phyloP scores from a whole-genome alignment of 176 grass and related monocot species.

The Triticum dicoccoides region DNA sequence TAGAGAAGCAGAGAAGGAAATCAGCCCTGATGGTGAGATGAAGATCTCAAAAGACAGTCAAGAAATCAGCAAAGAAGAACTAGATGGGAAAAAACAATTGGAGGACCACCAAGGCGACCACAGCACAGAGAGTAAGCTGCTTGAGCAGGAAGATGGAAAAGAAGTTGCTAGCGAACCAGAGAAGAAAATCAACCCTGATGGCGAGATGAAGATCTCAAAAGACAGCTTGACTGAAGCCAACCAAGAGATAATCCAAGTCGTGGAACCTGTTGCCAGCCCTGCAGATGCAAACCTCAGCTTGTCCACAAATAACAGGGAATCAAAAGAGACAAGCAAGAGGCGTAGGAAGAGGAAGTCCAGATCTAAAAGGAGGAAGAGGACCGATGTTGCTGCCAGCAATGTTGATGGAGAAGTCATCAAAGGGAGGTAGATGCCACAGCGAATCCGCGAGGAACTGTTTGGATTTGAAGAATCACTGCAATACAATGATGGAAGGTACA shows the following conservation, averaged over 20 bases:
- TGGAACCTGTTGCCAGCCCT: conserved; percentile 9
- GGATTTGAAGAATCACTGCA: conserved; percentile 2
- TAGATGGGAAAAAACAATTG: conserved; percentile 22
- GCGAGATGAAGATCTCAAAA: conserved; percentile 22
- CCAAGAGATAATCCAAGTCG: conserved; percentile 20
- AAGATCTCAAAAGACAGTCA: conserved; percentile 26
- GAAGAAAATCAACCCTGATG: conserved; percentile 42
- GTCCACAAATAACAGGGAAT: conserved; percentile 28
- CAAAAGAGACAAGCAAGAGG: conserved; percentile 41
- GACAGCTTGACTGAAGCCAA: conserved; percentile 36
- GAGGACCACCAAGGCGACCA: conserved; percentile 37
- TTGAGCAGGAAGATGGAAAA: conserved; percentile 40
- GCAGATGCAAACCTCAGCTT: conserved; percentile 28
- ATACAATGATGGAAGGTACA: conserved; percentile 10
- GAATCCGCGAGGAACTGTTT: neutral
- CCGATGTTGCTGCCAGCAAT: conserved; percentile 12
- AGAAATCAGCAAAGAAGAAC: conserved; percentile 35
- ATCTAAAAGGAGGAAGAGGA: conserved; percentile 46
- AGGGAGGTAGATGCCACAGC: conserved; percentile 19
- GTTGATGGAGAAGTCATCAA: conserved; percentile 16
- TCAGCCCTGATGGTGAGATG: conserved; percentile 28
- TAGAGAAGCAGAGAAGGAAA: conserved; percentile 37
- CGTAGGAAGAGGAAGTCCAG: conserved; percentile 45
- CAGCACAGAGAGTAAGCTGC: conserved; percentile 27
- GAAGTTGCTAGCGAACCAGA: conserved; percentile 16